Evolutionary conservation across 1,284 basidiomycete species (phyloP).

Genomic region (Polyporus tsugae): DNA sequence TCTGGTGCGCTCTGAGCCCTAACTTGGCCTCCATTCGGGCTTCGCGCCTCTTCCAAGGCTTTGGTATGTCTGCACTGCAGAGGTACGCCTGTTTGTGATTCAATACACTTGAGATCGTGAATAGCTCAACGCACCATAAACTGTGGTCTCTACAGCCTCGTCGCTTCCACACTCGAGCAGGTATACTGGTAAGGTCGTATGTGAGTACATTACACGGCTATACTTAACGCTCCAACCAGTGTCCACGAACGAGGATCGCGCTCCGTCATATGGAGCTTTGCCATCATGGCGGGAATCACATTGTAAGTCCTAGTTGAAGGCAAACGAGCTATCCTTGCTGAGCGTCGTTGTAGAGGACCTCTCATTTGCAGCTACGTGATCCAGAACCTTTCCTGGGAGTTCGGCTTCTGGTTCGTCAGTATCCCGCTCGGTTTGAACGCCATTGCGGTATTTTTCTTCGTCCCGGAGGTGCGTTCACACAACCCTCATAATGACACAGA

Average conservation of each 20-base stretch:
- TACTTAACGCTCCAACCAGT: slow-evolving; percentile 29
- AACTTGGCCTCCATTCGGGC: slow-evolving; percentile 50
- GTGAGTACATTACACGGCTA: background rate
- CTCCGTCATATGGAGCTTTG: slow-evolving; percentile 52
- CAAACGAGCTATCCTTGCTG: background rate
- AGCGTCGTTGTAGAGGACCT: slow-evolving; percentile 39
- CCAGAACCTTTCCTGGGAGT: slow-evolving; percentile 51
- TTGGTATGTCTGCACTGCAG: slow-evolving; percentile 54
- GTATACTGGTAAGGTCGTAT: slow-evolving; percentile 47
- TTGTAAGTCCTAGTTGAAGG: slow-evolving; percentile 39
- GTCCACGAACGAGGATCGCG: slow-evolving; percentile 53
- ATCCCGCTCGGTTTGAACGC: slow-evolving; percentile 48
- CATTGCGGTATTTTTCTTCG: slow-evolving; percentile 50
- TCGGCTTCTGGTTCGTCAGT: slow-evolving; percentile 53
- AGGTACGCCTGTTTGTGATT: slow-evolving; percentile 37
- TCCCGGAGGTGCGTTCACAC: slow-evolving; percentile 46
- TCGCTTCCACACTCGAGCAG: slow-evolving; percentile 53
- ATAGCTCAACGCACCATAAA: background rate
- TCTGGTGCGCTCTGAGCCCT: slow-evolving; percentile 54
- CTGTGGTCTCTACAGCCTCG: slow-evolving; percentile 39
- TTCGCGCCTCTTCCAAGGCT: slow-evolving; percentile 53
- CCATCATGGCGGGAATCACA: slow-evolving; percentile 52
- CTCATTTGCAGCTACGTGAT: slow-evolving; percentile 52
- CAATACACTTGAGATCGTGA: too few species aligned
- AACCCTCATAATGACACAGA: background rate